A percentile compares a stretch with the other conserved stretches of the same genome.
These are phyloP conservation scores for Biscogniauxia sp. DNA, from an alignment of 2,329 filamentous ascomycete species.

Conservation along the genomic window DNA sequence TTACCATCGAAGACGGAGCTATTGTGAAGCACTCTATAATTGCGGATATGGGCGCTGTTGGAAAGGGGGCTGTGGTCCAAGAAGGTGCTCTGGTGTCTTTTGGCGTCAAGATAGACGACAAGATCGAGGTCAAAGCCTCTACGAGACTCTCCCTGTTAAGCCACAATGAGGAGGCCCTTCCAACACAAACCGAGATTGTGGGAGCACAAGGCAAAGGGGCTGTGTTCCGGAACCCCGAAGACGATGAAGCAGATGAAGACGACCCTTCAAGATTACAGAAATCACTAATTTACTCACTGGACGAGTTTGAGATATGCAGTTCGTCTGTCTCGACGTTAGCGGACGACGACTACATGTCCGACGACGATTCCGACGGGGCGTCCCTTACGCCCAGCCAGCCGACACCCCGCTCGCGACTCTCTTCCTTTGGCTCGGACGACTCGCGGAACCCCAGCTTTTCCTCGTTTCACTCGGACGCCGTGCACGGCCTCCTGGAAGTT, in stretches of 20 bases:
- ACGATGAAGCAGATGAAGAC: slow-evolving; percentile 49
- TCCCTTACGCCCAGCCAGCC: slow-evolving; percentile 49
- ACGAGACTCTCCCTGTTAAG: slow-evolving; percentile 39
- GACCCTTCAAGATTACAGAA: slow-evolving; percentile 53
- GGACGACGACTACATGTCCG: slow-evolving; percentile 63
- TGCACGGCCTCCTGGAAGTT: slow-evolving; percentile 81
- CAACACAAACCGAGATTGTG: slow-evolving; percentile 45
- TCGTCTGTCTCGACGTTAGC: slow-evolving; percentile 59
- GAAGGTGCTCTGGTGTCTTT: slow-evolving; percentile 77
- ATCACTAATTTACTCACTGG: slow-evolving; percentile 54
- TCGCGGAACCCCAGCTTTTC: slow-evolving; percentile 57
- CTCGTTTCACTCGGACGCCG: slow-evolving; percentile 83
- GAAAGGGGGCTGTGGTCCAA: slow-evolving; percentile 66
- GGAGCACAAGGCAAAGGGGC: slow-evolving; percentile 52
- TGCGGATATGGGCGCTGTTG: slow-evolving; percentile 69
- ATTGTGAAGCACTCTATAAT: slow-evolving; percentile 72
- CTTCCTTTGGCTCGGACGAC: slow-evolving; percentile 71
- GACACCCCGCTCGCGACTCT: slow-evolving; percentile 64
- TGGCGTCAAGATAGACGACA: slow-evolving; percentile 68
- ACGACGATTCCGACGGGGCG: slow-evolving; percentile 64
- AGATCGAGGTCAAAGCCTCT: slow-evolving; percentile 42
- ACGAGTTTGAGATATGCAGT: slow-evolving; percentile 50
- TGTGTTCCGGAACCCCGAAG: slow-evolving; percentile 44
- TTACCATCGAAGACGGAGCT: slow-evolving; percentile 71
- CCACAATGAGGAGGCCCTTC: slow-evolving; percentile 36